Evolutionary conservation across 2,329 filamentous ascomycete genomes (phyloP).

Genomic region (Trichoderma sp.): DNA sequence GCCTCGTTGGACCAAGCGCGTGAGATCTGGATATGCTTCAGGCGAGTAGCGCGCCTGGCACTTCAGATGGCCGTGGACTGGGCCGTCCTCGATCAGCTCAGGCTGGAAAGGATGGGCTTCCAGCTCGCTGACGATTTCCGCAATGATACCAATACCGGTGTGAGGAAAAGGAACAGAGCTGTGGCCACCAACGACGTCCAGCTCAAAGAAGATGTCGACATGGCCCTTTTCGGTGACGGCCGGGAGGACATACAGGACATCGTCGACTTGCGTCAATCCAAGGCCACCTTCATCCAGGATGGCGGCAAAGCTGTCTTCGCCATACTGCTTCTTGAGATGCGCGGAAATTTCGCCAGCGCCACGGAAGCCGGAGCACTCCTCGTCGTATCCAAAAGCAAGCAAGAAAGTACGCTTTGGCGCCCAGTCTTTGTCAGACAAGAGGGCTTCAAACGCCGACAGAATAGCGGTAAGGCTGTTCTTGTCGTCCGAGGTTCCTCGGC

Average conservation of each 20-base stretch:
- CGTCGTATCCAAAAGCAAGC: constrained; percentile 65
- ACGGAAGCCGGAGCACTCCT: constrained; percentile 60
- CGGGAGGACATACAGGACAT: constrained; percentile 55
- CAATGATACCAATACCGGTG: constrained; percentile 69
- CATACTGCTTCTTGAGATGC: constrained; percentile 54
- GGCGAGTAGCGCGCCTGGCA: constrained; percentile 61
- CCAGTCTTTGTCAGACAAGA: constrained; percentile 53
- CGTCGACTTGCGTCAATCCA: constrained; percentile 52
- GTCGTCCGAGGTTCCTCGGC: constrained; percentile 46
- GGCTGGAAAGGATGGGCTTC: constrained; percentile 60
- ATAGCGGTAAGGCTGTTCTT: constrained; percentile 48
- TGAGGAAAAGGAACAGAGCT: constrained; percentile 62
- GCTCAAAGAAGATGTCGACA: constrained; percentile 58
- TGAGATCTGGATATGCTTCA: constrained; percentile 46
- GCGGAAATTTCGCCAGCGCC: constrained; percentile 57
- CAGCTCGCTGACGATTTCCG: constrained; percentile 66
- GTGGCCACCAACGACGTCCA: constrained; percentile 62
- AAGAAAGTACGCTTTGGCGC: constrained; percentile 58
- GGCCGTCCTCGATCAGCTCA: constrained; percentile 48
- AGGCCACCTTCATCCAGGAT: constrained; percentile 65
- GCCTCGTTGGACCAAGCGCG: constrained; percentile 35
- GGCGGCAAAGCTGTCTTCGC: constrained; percentile 58
- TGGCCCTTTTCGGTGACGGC: constrained; percentile 66
- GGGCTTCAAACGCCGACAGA: constrained; percentile 47
- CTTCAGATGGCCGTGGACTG: constrained; percentile 57